phyloP scores from a whole-genome alignment of 2,329 filamentous ascomycete genomes.

The Fusarium metavorans region DNA sequence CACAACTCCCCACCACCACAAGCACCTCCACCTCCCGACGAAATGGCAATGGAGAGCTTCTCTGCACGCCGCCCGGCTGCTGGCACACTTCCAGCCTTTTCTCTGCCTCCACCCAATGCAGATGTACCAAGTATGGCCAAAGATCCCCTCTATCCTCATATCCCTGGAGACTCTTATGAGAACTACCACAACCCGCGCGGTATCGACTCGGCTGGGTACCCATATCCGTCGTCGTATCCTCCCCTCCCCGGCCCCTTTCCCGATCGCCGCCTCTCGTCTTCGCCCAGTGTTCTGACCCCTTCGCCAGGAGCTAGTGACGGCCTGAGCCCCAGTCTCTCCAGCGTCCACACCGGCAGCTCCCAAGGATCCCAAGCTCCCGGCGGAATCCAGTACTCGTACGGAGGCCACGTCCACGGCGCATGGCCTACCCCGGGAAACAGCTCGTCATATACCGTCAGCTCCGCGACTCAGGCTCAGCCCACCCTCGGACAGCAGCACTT shows the following conservation, averaged over 20 bases:
- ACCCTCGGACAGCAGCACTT: conserved; percentile 46
- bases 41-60: conserved; percentile 50
- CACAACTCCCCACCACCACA: background rate
- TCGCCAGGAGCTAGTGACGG: conserved; percentile 68
- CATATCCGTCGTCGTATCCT: conserved; percentile 41
- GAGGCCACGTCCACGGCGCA: conserved; percentile 62
- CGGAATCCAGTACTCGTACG: conserved; percentile 61
- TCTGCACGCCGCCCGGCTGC: conserved; percentile 51
- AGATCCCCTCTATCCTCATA: conserved; percentile 39
- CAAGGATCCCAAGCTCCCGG: conserved; percentile 68
- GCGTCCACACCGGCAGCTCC: conserved; percentile 70
- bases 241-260: conserved; percentile 43
- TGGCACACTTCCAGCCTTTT: conserved; percentile 50
- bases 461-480: conserved; percentile 50
- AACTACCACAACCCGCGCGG: conserved; percentile 41
- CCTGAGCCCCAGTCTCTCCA: conserved; percentile 71
- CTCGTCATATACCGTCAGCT: conserved; percentile 66
- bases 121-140: conserved; percentile 53
- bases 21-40: conserved; percentile 5
- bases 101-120: conserved; percentile 51
- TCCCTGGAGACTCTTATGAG: conserved; percentile 36
- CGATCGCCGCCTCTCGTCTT: conserved; percentile 44
- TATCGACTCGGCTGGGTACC: conserved; percentile 36
- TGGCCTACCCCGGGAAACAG: conserved; percentile 69
- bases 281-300: conserved; percentile 51